Evolutionary conservation across 345 rosid genomes (phyloP).

Genomic region (Trapa bicornis): DNA sequence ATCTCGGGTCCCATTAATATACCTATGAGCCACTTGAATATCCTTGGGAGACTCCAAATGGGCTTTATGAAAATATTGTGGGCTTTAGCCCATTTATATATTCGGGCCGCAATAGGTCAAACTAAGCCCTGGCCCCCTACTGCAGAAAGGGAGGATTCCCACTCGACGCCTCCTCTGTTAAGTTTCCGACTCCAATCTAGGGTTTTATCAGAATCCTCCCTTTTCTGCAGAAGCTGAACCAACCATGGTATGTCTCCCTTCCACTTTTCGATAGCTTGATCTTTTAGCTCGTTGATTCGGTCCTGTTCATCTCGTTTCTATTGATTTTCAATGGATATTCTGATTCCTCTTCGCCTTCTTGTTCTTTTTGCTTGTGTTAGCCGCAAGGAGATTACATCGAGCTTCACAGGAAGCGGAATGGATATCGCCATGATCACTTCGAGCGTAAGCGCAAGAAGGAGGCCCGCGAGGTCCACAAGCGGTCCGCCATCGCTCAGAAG

Average conservation of each 20-base stretch:
- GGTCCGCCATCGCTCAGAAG: constrained; percentile 55
- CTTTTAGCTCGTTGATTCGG: neutral
- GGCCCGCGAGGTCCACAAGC: constrained; percentile 83
- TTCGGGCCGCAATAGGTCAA: neutral
- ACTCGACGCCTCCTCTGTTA: neutral
- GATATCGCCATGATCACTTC: constrained; percentile 60
- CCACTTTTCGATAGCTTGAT: neutral
- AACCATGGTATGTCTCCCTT: neutral
- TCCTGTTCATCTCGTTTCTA: neutral
- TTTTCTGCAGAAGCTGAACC: neutral
- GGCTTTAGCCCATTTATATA: neutral
- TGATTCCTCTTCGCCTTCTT: neutral
- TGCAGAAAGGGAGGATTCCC: too few relatives aligned
- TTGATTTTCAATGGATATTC: neutral
- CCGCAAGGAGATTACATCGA: constrained; percentile 96
- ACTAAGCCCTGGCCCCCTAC: too few relatives aligned
- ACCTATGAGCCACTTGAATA: too few relatives aligned
- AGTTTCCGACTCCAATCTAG: neutral
- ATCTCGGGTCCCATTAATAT: too few relatives aligned
- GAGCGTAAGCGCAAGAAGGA: constrained; percentile 89
- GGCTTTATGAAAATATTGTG: neutral
- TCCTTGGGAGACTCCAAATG: too few relatives aligned
- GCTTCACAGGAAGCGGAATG: constrained; percentile 67
- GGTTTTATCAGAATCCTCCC: neutral
- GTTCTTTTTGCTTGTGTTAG: constrained; percentile 22